A percentile compares a stretch with the other conserved stretches of the same genome.
phyloP scores from a whole-genome alignment of 1,284 basidiomycete genomes.

The Cutaneotrichosporon daszewskae region DNA sequence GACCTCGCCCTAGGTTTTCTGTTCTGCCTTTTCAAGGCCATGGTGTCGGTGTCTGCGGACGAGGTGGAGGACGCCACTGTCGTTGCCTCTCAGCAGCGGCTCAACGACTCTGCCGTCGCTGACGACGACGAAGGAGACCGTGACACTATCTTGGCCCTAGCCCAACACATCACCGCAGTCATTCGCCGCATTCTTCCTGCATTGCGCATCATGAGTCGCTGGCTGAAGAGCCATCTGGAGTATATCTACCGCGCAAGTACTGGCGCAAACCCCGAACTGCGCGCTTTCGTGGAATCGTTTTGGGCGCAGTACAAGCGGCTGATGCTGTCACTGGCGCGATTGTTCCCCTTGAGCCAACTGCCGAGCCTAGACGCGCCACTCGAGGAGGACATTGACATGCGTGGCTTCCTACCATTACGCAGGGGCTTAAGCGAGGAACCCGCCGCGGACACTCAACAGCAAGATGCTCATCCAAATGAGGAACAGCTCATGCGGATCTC shows the following conservation, averaged over 20 bases:
- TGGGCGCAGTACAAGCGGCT: constrained; percentile 72
- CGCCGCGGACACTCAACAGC: constrained; percentile 10
- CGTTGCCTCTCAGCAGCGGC: constrained; percentile 10
- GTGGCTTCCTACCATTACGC: constrained; percentile 77
- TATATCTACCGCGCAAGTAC: constrained; percentile 53
- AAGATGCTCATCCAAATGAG: constrained; percentile 71
- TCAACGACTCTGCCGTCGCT: constrained; percentile 38
- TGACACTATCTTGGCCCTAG: constrained; percentile 52
- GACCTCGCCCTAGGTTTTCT: constrained; percentile 65
- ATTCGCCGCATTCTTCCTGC: constrained; percentile 81
- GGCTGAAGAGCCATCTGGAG: constrained; percentile 73
- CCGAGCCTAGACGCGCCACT: constrained; percentile 62
- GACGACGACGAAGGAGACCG: constrained; percentile 39
- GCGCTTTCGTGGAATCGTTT: constrained; percentile 51
- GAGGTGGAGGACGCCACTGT: constrained; percentile 49
- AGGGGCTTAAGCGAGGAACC: constrained; percentile 35
- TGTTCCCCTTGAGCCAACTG: constrained; percentile 66
- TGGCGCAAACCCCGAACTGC: constrained; percentile 12
- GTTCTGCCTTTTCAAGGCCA: constrained; percentile 61
- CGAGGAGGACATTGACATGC: constrained; percentile 87
- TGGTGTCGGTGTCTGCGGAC: constrained; percentile 63
- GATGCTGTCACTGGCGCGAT: constrained; percentile 56
- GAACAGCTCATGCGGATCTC: constrained; percentile 89
- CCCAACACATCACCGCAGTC: constrained; percentile 74
- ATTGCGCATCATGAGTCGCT: constrained; percentile 80